Percentiles rank a stretch among this genome's conserved stretches.
phyloP scores from a whole-genome alignment of 2,329 filamentous ascomycete genomes.

The Ramularia endophylla region DNA sequence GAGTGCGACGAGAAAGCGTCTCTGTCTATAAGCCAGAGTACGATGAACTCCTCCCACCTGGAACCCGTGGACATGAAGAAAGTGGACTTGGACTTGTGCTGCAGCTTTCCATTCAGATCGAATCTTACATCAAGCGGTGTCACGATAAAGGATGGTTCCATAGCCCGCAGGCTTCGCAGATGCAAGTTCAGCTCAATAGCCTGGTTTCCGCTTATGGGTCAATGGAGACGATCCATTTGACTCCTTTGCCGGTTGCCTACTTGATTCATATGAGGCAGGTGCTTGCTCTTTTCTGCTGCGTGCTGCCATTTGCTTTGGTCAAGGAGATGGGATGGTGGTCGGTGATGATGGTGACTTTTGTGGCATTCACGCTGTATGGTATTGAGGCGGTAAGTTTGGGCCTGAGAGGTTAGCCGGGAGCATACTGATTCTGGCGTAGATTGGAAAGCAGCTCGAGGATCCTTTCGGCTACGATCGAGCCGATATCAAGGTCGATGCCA shows the following conservation, averaged over 20 bases:
- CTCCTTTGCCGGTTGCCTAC: constrained; percentile 59
- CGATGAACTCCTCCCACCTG: constrained; percentile 29
- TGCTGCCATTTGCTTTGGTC: constrained; percentile 59
- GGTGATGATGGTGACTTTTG: constrained; percentile 52
- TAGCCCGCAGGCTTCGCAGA: constrained; percentile 52
- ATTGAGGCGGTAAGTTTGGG: constrained; percentile 44
- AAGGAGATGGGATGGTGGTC: constrained; percentile 59
- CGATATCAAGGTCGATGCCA: constrained; percentile 63
- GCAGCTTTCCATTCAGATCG: constrained; percentile 56
- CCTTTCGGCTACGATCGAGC: constrained; percentile 61
- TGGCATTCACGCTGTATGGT: constrained; percentile 59
- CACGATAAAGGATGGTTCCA: constrained; percentile 54
- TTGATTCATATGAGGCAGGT: constrained; percentile 61
- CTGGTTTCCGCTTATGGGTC: constrained; percentile 54
- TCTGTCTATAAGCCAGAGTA: constrained; percentile 31
- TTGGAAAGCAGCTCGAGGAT: constrained; percentile 58
- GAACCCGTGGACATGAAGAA: constrained; percentile 44
- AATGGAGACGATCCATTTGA: constrained; percentile 62
- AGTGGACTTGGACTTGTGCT: constrained; percentile 54
- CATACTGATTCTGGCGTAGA: too few relatives aligned
- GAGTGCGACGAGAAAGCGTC: constrained; percentile 24
- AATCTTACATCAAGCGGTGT: constrained; percentile 54
- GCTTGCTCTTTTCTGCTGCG: constrained; percentile 53
- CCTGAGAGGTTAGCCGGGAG: too few relatives aligned
- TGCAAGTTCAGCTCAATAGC: constrained; percentile 53